Conservation (phyloP, 352 stramenopile species). For the Discostella stelligera region DNA sequence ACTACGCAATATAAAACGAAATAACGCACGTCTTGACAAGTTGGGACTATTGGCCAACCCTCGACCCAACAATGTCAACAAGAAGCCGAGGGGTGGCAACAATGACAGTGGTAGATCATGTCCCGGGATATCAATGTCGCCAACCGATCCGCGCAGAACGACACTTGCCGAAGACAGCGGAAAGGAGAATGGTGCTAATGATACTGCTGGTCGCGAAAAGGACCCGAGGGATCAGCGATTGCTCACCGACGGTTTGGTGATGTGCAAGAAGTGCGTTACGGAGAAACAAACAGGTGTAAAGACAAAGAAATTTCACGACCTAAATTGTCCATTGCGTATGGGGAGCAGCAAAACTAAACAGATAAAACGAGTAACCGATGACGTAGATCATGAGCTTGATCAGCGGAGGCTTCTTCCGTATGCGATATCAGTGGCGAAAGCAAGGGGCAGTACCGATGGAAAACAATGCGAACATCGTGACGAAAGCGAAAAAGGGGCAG, state of each 20-base stretch:
- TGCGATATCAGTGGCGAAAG: background rate
- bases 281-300: background rate
- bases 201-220: conserved; percentile 4
- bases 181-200: conserved; percentile 5
- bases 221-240: background rate
- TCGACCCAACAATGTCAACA: conserved; percentile 1
- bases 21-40: conserved; percentile 36
- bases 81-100: background rate
- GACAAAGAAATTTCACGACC: background rate
- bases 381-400: background rate
- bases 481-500: background rate
- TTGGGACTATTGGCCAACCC: conserved; percentile 35
- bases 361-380: background rate
- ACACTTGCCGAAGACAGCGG: background rate
- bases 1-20: conserved; percentile 50
- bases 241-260: background rate
- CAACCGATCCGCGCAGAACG: background rate
- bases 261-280: background rate
- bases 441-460: background rate
- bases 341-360: background rate
- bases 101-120: background rate
- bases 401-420: background rate
- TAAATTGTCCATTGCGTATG: background rate
- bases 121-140: background rate
- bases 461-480: conserved; percentile 2